A percentile compares a stretch with the other conserved stretches of the same genome.
phyloP scores from a whole-genome alignment of 2,329 filamentous ascomycete species.

The Orbilia javanica region DNA sequence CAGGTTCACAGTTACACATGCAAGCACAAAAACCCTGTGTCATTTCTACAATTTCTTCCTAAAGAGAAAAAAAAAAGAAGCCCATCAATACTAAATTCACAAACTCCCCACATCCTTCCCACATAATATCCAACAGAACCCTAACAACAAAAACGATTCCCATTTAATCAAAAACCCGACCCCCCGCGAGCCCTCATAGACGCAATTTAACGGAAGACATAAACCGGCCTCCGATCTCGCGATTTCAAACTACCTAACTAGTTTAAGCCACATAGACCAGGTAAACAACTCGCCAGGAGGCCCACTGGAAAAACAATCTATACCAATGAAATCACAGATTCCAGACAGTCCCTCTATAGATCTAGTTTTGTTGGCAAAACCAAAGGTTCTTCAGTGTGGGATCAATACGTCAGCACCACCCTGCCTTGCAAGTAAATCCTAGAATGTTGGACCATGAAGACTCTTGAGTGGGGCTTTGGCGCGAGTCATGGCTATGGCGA shows the following conservation, averaged over 20 bases:
- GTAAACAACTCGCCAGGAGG: constrained; percentile 70
- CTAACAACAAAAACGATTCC: constrained; percentile 59
- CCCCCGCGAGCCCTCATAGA: constrained; percentile 70
- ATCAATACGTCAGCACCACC: constrained; percentile 75
- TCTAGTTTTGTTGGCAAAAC: constrained; percentile 73
- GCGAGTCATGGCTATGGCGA: constrained; percentile 69
- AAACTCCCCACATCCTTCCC: constrained; percentile 69
- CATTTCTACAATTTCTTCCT: too few relatives aligned
- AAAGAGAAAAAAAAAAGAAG: too few relatives aligned
- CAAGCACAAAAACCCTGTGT: too few relatives aligned
- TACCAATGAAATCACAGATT: constrained; percentile 71
- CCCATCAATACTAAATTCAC: too few relatives aligned
- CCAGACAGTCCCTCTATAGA: constrained; percentile 73
- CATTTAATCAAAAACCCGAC: constrained; percentile 62
- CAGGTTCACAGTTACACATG: too few relatives aligned
- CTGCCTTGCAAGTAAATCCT: too few relatives aligned
- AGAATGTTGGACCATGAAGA: constrained; percentile 71
- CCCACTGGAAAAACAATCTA: constrained; percentile 73
- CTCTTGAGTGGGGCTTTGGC: constrained; percentile 70
- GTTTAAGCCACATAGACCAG: constrained; percentile 74
- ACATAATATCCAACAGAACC: constrained; percentile 67
- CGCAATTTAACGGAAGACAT: constrained; percentile 71
- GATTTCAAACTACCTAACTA: constrained; percentile 73
- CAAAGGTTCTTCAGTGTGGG: constrained; percentile 71
- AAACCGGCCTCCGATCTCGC: constrained; percentile 72